These are phyloP conservation scores for Trichoderma brevicompactum DNA, from an alignment of 2,329 filamentous ascomycete species.

Conservation along the genomic window DNA sequence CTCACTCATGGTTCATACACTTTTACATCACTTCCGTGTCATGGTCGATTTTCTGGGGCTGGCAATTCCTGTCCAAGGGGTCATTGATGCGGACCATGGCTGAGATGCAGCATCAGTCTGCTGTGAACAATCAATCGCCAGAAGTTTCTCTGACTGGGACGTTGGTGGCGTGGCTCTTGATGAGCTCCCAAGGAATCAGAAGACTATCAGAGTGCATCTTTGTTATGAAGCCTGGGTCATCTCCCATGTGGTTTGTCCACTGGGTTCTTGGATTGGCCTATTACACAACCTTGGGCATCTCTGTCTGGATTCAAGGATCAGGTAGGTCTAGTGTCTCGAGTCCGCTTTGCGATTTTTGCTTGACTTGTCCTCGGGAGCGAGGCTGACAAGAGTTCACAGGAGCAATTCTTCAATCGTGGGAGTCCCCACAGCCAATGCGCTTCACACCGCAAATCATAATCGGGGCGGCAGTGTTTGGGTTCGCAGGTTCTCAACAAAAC, in stretches of 20 bases:
- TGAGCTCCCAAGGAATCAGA: slow-evolving; percentile 74
- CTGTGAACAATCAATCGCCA: slow-evolving; percentile 14
- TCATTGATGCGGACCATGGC: slow-evolving; percentile 54
- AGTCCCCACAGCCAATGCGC: slow-evolving; percentile 31
- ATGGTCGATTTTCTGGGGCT: slow-evolving; percentile 75
- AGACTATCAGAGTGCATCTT: slow-evolving; percentile 75
- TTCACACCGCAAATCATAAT: slow-evolving; percentile 42
- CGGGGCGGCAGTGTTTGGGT: slow-evolving; percentile 66
- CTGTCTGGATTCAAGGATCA: slow-evolving; percentile 83
- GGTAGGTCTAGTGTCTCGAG: slow-evolving; percentile 53
- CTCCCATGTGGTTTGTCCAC: slow-evolving; percentile 83
- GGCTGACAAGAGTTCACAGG: slow-evolving; percentile 33
- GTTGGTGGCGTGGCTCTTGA: slow-evolving; percentile 69
- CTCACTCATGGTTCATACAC: slow-evolving; percentile 86
- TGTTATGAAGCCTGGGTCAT: slow-evolving; percentile 64
- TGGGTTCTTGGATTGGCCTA: slow-evolving; percentile 79
- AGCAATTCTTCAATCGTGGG: slow-evolving; percentile 43
- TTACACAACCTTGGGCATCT: slow-evolving; percentile 73
- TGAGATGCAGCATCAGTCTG: slow-evolving; percentile 42
- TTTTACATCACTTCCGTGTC: slow-evolving; percentile 78
- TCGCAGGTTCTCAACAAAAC: slow-evolving; percentile 75
- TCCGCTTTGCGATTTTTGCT: background rate
- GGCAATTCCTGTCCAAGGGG: slow-evolving; percentile 63
- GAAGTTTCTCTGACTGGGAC: slow-evolving; percentile 65
- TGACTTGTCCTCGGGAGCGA: background rate